Evolutionary conservation across 2,329 filamentous ascomycete genomes (phyloP), one percentile per base, ranked within the genome.

Genomic region (Hypomyces perniciosus): DNA sequence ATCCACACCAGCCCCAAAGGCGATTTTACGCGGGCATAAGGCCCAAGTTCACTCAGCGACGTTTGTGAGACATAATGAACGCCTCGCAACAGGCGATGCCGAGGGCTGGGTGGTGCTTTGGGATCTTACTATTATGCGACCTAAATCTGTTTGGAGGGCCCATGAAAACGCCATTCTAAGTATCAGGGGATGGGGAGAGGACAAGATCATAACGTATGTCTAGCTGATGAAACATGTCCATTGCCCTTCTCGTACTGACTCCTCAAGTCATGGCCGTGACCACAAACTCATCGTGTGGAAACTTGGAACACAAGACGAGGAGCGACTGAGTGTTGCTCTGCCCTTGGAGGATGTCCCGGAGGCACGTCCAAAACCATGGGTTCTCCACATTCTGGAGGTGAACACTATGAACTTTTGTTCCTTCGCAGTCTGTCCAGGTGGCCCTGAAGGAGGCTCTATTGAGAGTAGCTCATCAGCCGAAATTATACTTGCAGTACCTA

Each of bases 361-460:
- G 42, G 67, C 66, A 45, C 78, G 72, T 56, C 79, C 77, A 13
- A 78, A 84, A 60, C 93, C 93, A 30, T 95, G 89, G 90, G 72
- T 96, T n/a, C 68, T 96, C 26, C 81, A 96, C 67, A 79, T 88
- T 4, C 72, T 99, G 5, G 77, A 87, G 5, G 90, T 97, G 40
- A 96, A 96, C 63, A 90, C 92, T 1, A 80, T 97, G 72, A 99
- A 97, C 64, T 99, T 97, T 65, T 99, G 93, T 65, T 79, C 86
- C 2, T 96, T 96, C 65, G 78, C 86, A 2, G 76, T 78, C 54
- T 85, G 84, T 63, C 53, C 73, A 53, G 64, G 69, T 40, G 53
- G 54, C 6, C 59, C 67, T 6, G 56, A 65, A 13, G 55, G 56
- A 7, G 30, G 43, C 37, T 34, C 48, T 57, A 29, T 54, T 20